These are phyloP conservation scores for Penicillium sp. DNA, from an alignment of 2,329 filamentous ascomycete species.

Conservation along the genomic window DNA sequence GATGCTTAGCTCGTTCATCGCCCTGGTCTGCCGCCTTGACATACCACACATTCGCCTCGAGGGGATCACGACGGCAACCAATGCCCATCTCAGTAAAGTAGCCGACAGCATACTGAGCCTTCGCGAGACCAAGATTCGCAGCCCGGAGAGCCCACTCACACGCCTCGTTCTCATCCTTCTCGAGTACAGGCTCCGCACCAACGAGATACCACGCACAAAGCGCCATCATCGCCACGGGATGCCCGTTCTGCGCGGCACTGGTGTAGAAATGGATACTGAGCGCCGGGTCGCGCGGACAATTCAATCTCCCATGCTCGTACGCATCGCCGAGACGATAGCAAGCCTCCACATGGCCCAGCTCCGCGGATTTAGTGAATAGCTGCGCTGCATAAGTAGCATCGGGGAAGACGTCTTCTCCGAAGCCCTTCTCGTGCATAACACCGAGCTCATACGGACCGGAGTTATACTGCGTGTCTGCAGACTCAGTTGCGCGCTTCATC, in stretches of 20 bases:
- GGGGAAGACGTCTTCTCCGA: slow-evolving; percentile 88
- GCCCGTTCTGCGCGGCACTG: slow-evolving; percentile 77
- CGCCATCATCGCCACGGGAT: slow-evolving; percentile 93
- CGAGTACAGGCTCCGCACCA: slow-evolving; percentile 83
- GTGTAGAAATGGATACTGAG: slow-evolving; percentile 98
- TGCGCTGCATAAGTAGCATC: slow-evolving; percentile 90
- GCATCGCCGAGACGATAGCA: slow-evolving; percentile 89
- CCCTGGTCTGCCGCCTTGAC: slow-evolving; percentile 91
- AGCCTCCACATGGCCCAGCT: slow-evolving; percentile 83
- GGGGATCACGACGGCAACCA: slow-evolving; percentile 86
- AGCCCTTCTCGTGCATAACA: slow-evolving; percentile 85
- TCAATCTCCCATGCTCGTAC: slow-evolving; percentile 87
- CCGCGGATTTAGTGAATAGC: slow-evolving; percentile 89
- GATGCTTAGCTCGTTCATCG: slow-evolving; percentile 83
- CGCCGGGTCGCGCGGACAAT: slow-evolving; percentile 85
- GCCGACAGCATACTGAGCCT: slow-evolving; percentile 89
- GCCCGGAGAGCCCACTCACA: slow-evolving; percentile 93
- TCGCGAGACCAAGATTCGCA: slow-evolving; percentile 65
- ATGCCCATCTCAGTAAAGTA: slow-evolving; percentile 99
- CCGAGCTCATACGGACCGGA: slow-evolving; percentile 88
- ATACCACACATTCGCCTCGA: slow-evolving; percentile 98
- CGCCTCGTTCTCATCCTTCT: slow-evolving; percentile 93
- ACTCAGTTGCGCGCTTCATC: slow-evolving; percentile 89
- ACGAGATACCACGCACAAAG: slow-evolving; percentile 98
- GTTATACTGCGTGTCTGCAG: slow-evolving; percentile 89